phyloP scores from a whole-genome alignment of 2,329 filamentous ascomycete species.

The Cladophialophora exuberans region DNA sequence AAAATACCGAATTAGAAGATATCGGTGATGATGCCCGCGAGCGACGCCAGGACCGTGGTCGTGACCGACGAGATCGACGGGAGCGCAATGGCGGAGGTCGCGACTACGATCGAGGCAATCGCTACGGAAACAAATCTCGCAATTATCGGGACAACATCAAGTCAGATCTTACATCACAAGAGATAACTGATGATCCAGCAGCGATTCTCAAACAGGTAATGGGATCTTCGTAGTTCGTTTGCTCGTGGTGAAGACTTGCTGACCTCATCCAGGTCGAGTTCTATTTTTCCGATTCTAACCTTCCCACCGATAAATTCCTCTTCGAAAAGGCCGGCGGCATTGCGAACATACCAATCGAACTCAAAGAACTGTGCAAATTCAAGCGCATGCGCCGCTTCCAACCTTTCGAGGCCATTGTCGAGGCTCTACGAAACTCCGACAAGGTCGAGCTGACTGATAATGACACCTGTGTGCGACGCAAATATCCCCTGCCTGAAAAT shows the following conservation, averaged over 20 bases:
- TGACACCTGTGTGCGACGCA: conserved; percentile 75
- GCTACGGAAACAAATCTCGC: conserved; percentile 36
- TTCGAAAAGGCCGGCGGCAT: conserved; percentile 76
- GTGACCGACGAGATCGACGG: conserved; percentile 1
- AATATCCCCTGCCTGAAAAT: conserved; percentile 65
- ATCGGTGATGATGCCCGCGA: conserved; percentile 17
- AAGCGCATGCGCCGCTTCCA: conserved; percentile 96
- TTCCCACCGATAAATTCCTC: conserved; percentile 86
- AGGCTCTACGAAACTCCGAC: conserved; percentile 77
- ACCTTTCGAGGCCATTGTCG: conserved; percentile 80
- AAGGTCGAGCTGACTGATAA: conserved; percentile 74
- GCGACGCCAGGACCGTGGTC: conserved; percentile 10
- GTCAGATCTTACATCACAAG: conserved; percentile 68
- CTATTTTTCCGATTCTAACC: conserved; percentile 91
- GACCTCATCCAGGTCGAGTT: conserved; percentile 73
- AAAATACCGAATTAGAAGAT: conserved; percentile 34
- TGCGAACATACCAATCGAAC: conserved; percentile 77
- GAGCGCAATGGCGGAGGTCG: conserved; percentile 7
- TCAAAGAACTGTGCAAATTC: conserved; percentile 81
- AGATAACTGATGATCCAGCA: conserved; percentile 74
- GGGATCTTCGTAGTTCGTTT: not conserved
- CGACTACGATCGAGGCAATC: conserved; percentile 33
- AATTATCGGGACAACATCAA: conserved; percentile 63
- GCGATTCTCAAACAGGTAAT: conserved; percentile 81
- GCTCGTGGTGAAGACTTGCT: not conserved